Evolutionary conservation across 495 filamentous ascomycete genomes (phyloP), one percentile per base, ranked within the genome.

Genomic region (Talaromyces stipitatus): DNA sequence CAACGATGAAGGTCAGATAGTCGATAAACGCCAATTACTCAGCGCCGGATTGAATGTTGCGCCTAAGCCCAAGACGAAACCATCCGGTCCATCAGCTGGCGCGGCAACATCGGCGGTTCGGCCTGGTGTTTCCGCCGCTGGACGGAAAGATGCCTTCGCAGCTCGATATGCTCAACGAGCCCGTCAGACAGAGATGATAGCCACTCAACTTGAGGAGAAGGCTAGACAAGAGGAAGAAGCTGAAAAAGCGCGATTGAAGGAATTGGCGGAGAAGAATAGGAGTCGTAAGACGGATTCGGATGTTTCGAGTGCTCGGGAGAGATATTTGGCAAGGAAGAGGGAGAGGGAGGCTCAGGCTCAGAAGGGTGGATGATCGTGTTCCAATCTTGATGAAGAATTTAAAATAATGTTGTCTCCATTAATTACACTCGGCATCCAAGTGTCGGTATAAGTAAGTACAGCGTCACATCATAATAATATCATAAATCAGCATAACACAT

Each of bases 1-100:
- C 61, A 97, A 97, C 63, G 94, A 97, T 60, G 94, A 97, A 47
- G 94, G 95, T 0, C 84, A 95, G 64, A 86, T 98, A 3, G 88
- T 95, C 18, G 94, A 98, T 65, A 97, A 96, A 76, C 81, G 92
- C 20, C 89, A 97, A 64, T 72, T 98, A 16, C 79, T 98, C 12
- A 85, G 81, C 48, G 92, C 92, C 10, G 94, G 94, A 43, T 72
- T 98, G 38, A 98, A 98, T 58, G 78, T 97, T 12, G 81, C 78
- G 18, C 76, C 85, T 7, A 87, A 85, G 61, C 76, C 81, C 11
- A 83, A 81, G 60, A 8, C 61, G 2, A 53, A 71, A 23, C 56
- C 71, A 22, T 63, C 76, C 23, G 62, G 62, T 28, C 60, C n/a
- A n/a, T n/a, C 60, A 28, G 68, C 70, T 50, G 60, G 62, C 29